Evolutionary conservation across 2,329 filamentous ascomycete species (phyloP).

Genomic region (Sporothrix curviconia): DNA sequence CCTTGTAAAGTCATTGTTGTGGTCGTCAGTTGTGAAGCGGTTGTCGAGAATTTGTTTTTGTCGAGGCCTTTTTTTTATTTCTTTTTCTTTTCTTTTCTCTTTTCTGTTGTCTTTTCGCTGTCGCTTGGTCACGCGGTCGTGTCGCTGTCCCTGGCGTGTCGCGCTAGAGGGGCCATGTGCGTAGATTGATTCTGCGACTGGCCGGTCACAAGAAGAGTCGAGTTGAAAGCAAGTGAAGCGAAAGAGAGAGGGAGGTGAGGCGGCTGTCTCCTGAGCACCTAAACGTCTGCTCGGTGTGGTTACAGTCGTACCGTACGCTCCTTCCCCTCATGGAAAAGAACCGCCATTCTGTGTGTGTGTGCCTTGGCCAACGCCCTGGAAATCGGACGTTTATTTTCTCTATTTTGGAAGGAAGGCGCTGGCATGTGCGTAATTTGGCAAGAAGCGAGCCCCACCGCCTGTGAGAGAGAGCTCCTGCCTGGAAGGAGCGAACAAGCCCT

Average conservation of each 20-base stretch:
- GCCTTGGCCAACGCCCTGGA: background rate
- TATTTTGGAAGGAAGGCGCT: slow-evolving; percentile 12
- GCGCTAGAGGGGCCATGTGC: too few species aligned
- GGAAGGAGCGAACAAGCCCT: too few species aligned
- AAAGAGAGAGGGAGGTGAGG: too few species aligned
- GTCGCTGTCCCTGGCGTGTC: too few species aligned
- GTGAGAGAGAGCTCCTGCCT: too few species aligned
- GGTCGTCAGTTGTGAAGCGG: slow-evolving; percentile 1
- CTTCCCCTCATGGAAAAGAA: background rate
- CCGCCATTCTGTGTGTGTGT: background rate
- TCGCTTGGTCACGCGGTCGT: too few species aligned
- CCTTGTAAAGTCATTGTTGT: background rate
- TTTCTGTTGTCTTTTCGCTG: too few species aligned
- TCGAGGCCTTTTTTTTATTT: background rate
- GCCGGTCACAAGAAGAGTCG: too few species aligned
- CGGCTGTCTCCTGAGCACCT: too few species aligned
- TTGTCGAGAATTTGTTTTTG: background rate
- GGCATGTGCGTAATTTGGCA: slow-evolving; percentile 13
- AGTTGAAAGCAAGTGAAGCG: too few species aligned
- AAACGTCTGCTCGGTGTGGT: background rate
- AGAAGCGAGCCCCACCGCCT: background rate
- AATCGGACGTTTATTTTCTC: background rate
- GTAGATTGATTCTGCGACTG: too few species aligned
- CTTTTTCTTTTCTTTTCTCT: too few species aligned
- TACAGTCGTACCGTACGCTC: background rate